phyloP scores from a whole-genome alignment of 2,329 filamentous ascomycete species.

The Colletotrichum trifolii region DNA sequence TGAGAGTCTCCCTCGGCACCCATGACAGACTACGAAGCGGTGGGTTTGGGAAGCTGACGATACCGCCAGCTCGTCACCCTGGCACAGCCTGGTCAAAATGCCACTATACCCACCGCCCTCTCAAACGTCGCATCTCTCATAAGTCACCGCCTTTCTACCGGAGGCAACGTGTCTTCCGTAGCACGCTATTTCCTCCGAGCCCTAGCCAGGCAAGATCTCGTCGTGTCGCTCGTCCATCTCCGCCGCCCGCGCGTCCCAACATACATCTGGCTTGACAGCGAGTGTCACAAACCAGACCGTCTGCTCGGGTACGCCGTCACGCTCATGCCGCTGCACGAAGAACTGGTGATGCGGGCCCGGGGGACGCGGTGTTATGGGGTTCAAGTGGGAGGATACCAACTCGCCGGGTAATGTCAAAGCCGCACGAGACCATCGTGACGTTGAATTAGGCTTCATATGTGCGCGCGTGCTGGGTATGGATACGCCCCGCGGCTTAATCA shows the following conservation, averaged over 20 bases:
- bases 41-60: conserved; percentile 13
- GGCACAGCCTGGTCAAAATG: conserved; percentile 33
- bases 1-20: conserved; percentile 31
- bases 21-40: neutral
- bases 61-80: conserved; percentile 34
- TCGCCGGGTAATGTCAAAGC: too few species aligned
- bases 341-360: conserved; percentile 35
- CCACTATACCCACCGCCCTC: conserved; percentile 40
- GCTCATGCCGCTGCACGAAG: conserved; percentile 44
- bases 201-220: conserved; percentile 46
- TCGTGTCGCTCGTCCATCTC: conserved; percentile 42
- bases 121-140: conserved; percentile 42
- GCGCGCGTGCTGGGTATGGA: neutral
- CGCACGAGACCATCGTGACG: neutral
- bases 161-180: conserved; percentile 40
- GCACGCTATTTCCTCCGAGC: conserved; percentile 47
- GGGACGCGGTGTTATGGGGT: neutral
- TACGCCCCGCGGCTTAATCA: conserved; percentile 2
- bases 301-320: conserved; percentile 46
- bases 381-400: neutral
- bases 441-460: conserved; percentile 29
- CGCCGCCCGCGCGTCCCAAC: conserved; percentile 41
- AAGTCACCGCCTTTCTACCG: conserved; percentile 40
- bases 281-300: conserved; percentile 41
- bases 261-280: conserved; percentile 42